These are phyloP conservation scores for Chlorophyllum brunneum DNA, from an alignment of 768 basidiomycete genomes.

Conservation along the genomic window DNA sequence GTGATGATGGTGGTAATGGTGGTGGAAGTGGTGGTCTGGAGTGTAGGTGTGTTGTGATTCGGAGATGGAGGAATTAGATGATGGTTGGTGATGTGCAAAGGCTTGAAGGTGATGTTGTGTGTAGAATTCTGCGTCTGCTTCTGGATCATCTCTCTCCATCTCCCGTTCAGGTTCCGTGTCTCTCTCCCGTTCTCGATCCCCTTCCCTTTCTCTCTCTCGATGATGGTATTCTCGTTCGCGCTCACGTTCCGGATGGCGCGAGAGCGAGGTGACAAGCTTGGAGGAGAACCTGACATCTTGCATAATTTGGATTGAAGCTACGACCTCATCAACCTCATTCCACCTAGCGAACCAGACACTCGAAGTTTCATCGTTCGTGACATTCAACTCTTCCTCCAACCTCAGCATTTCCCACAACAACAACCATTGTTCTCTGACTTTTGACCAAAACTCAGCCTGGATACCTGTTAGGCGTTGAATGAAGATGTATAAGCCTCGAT, in stretches of 20 bases:
- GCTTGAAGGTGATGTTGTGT: neutral
- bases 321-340: slow-evolving; percentile 55
- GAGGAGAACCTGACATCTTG: slow-evolving; percentile 23
- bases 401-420: slow-evolving; percentile 84
- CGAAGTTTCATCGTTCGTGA: slow-evolving; percentile 63
- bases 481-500: slow-evolving; percentile 53
- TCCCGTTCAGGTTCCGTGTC: neutral
- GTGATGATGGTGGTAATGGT: neutral
- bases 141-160: slow-evolving; percentile 8
- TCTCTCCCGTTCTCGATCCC: neutral
- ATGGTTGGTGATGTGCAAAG: neutral
- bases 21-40: neutral
- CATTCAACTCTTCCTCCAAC: slow-evolving; percentile 67
- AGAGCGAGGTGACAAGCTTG: too few species aligned
- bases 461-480: slow-evolving; percentile 49
- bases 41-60: neutral
- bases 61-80: too few species aligned
- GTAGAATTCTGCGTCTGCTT: slow-evolving; percentile 12
- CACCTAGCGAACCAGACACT: slow-evolving; percentile 70
- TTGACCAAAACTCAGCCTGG: slow-evolving; percentile 58
- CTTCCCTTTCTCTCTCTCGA: slow-evolving; percentile 19
- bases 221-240: too few species aligned
- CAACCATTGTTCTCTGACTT: slow-evolving; percentile 63
- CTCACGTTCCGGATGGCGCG: too few species aligned
- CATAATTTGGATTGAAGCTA: slow-evolving; percentile 32